Base-by-base conservation (phyloP, 345 rosid species). In the Aquilaria sinensis region DNA sequence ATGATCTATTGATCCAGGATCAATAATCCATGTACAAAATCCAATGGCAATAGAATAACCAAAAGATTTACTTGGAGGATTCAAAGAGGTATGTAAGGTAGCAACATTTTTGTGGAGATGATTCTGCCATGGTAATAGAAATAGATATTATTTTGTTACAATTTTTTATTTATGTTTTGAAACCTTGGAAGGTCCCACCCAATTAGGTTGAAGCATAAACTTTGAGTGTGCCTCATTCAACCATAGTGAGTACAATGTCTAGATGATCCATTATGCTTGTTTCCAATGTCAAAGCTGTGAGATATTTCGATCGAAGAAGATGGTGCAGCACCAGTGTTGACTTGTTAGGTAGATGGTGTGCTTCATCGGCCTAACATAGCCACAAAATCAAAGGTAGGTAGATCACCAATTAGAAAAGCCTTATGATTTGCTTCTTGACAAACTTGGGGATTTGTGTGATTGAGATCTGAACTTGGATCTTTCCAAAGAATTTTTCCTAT, bases 1-100 rank as follows among this genome's bases (percentile, higher is more conserved):
- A 41, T 63, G 67, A 63, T 63, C 13, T 51, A 29, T 63, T 33
- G 59, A 53, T 37, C 52, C 12, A 10, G 3, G 51, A 63, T 63
- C 41, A 53, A 53, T 53, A 41, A 43, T 52, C 29, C 59, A 63
- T 53, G 41, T 11, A 53, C 2, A 53, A 15, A 8, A 52, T 53
- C 23, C 30, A 53, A 7, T 23, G 45, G 41, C 4, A 4, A 9
- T 12, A 45, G 60, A n/a, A 0, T 54, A 23, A 41, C 9, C 10
- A 29, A 43, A 6, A 0, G 30, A 7, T 14, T 23, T 64, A 64
- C 52, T 16, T 70, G 13, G 12, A 52, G 53, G n/a, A n/a, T n/a
- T n/a, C n/a, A n/a, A n/a, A n/a, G n/a, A n/a, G n/a, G n/a, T n/a
- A n/a, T n/a, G n/a, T n/a, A n/a, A n/a, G n/a, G n/a, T n/a, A n/a